Evolutionary conservation across 1,139 yeast genomes (phyloP), one percentile per base, ranked within the genome.

Genomic region (Nakaseomyces nivariensis): DNA sequence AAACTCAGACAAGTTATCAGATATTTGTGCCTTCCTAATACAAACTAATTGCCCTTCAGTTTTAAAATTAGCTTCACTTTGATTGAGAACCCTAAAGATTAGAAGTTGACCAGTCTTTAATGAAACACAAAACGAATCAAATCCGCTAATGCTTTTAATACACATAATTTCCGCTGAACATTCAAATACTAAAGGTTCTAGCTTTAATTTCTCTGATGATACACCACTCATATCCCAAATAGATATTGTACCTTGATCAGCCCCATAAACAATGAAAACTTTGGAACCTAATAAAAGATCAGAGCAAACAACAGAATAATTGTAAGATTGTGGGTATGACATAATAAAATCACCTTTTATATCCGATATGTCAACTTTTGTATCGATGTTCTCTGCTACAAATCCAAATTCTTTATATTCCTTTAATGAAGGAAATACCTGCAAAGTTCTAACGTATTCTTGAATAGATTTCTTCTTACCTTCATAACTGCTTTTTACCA

Each of bases 141-240:
- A 72, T 48, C 77, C 75, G 0, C 75, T 75, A 57, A 90, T 67
- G 55, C 86, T 82, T 38, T 66, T 62, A 10, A 84, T 65, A 10
- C 71, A 67, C 0, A 73, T 71, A 9, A 84, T 72, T 0, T 78
- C 52, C 0, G 80, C 71, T 0, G 75, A 73, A 48, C 82, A 66
- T 42, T 76, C 74, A 1, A 76, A 60, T 1, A 76, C 68, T 5
- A 78, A 58, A 6, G 78, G 72, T 0, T 96, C 76, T 29, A 78
- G 73, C 43, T 82, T 79, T 3, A 81, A 74, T 1, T 82, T 80
- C 48, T 82, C 83, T 53, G 76, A 77, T 51, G 82, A 89, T 43
- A 90, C 68, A 51, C 81, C 77, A 11, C 70, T 63, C 1, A 82
- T 68, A 59, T 88, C 95, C 97, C 97, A 92, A 0, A 92, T 67